Conservation (phyloP, 495 filamentous ascomycete species). For the Rostrohypoxylon terebratum region DNA sequence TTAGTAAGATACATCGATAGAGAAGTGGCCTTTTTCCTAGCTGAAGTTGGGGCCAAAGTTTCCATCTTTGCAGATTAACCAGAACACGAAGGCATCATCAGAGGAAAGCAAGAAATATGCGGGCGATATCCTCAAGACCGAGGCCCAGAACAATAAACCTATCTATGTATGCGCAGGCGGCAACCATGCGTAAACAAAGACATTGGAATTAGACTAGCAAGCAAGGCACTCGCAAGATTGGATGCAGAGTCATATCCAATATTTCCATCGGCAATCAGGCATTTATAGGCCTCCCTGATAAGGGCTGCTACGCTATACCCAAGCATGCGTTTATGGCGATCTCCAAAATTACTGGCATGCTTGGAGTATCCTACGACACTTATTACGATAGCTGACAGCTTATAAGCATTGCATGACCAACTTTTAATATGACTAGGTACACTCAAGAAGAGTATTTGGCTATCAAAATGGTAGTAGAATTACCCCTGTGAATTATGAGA, state of each 20-base stretch:
- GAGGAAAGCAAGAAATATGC: slow-evolving; percentile 46
- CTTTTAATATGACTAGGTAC: no score
- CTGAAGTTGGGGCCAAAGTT: slow-evolving; percentile 43
- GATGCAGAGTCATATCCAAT: slow-evolving; percentile 9
- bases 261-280: slow-evolving; percentile 1
- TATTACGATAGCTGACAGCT: no score
- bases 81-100: slow-evolving; percentile 26
- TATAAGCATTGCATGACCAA: no score
- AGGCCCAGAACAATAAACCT: slow-evolving; percentile 43
- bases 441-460: no score
- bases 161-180: slow-evolving; percentile 33
- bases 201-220: slow-evolving; percentile 16
- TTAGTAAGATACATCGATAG: not conserved
- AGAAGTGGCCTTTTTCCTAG: slow-evolving; percentile 22
- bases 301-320: slow-evolving; percentile 14
- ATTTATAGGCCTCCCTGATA: slow-evolving; percentile 11
- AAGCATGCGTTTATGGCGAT: slow-evolving; percentile 26
- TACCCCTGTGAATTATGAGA: no score
- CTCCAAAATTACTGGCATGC: slow-evolving; percentile 15
- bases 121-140: slow-evolving; percentile 42
- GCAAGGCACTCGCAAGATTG: slow-evolving; percentile 12
- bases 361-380: no score
- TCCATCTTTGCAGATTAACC: slow-evolving; percentile 46
- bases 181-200: slow-evolving; percentile 35
- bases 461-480: no score